These are phyloP conservation scores for Lycium barbarum DNA, from an alignment of 257 asterid species.

Conservation along the genomic window DNA sequence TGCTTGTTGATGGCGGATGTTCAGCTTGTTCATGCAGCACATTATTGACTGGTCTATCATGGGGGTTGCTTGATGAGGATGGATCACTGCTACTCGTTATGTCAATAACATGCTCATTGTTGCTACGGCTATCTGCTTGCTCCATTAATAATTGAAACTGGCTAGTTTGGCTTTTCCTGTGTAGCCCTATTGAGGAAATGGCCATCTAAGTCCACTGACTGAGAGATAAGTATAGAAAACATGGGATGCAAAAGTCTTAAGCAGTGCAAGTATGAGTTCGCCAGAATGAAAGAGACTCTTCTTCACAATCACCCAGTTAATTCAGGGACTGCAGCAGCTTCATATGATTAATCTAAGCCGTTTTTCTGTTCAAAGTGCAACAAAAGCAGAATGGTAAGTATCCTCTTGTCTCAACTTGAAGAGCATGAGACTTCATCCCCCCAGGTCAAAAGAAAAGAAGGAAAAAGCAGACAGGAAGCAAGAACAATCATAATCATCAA, in stretches of 20 bases:
- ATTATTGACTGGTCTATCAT: constrained; percentile 52
- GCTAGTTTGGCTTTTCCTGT: constrained; percentile 56
- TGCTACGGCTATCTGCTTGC: constrained; percentile 48
- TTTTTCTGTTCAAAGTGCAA: not conserved
- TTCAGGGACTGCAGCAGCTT: not conserved
- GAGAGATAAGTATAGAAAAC: constrained; percentile 45
- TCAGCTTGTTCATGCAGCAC: constrained; percentile 57
- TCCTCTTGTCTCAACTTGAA: not conserved
- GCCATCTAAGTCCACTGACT: constrained; percentile 64
- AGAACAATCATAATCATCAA: not conserved
- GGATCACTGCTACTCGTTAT: constrained; percentile 63
- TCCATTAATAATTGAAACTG: constrained; percentile 72
- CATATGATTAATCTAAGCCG: constrained; percentile 20
- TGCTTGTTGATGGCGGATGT: constrained; percentile 69
- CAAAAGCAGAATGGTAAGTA: constrained; percentile 25
- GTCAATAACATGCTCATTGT: constrained; percentile 67
- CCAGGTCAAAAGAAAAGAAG: constrained; percentile 9
- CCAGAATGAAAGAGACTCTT: not conserved
- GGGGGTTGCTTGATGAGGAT: constrained; percentile 60
- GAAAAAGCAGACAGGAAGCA: constrained; percentile 17
- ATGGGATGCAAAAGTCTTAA: constrained; percentile 47
- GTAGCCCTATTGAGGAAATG: constrained; percentile 65
- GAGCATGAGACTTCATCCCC: not conserved
- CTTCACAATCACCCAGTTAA: constrained; percentile 27
- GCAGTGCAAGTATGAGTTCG: constrained; percentile 31